These are phyloP conservation scores for Jackrogersella multiformis DNA, from an alignment of 495 filamentous ascomycete species.

Conservation along the genomic window DNA sequence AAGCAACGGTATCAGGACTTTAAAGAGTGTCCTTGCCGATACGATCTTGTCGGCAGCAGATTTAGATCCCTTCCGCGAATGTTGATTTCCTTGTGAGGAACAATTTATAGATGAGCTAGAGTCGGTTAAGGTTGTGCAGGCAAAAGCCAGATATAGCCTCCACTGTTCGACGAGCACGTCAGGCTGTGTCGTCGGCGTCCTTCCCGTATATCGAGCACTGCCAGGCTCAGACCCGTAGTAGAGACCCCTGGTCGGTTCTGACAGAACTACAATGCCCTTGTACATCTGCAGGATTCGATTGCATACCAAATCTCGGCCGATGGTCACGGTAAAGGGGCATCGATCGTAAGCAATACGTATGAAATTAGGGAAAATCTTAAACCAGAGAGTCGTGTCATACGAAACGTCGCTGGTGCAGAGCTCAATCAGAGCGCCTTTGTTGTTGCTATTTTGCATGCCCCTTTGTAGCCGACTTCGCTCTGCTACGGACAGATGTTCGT, in stretches of 20 bases:
- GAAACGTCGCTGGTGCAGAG: conserved; percentile 95
- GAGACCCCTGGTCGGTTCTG: conserved; percentile 72
- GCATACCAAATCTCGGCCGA: conserved; percentile 91
- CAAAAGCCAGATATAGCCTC: conserved; percentile 98
- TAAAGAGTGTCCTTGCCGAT: conserved; percentile 87
- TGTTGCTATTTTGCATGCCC: conserved; percentile 84
- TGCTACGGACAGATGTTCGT: conserved; percentile 89
- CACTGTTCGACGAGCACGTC: conserved; percentile 95
- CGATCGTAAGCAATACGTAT: conserved; percentile 90
- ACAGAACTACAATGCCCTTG: conserved; percentile 78
- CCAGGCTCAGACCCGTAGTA: conserved; percentile 61
- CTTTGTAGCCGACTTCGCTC: conserved; percentile 93
- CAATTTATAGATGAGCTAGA: conserved; percentile 73
- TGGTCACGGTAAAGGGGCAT: conserved; percentile 87
- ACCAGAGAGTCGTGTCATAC: conserved; percentile 95
- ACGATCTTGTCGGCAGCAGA: conserved; percentile 81
- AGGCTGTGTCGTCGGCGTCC: conserved; percentile 76
- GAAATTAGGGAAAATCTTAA: conserved; percentile 96
- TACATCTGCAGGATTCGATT: conserved; percentile 92
- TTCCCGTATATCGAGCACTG: conserved; percentile 57
- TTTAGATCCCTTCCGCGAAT: conserved; percentile 85
- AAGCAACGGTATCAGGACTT: conserved; percentile 87
- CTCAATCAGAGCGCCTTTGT: conserved; percentile 87
- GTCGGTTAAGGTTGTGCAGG: conserved; percentile 92
- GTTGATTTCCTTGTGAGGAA: conserved; percentile 71